phyloP scores from a whole-genome alignment of 257 asterid species.

The Oldenlandia corymbosa region DNA sequence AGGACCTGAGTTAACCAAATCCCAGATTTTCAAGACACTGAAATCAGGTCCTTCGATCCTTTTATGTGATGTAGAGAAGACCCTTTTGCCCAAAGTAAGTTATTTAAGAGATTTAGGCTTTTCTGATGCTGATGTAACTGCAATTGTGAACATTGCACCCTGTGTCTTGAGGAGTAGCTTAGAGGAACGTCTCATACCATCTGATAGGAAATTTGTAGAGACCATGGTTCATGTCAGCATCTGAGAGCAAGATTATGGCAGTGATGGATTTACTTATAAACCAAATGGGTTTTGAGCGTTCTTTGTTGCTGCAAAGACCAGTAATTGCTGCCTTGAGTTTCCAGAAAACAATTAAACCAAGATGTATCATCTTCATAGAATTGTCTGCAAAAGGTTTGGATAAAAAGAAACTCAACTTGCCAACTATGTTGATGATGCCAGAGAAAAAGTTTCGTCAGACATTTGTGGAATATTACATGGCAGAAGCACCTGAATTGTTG shows the following conservation, averaged over 20 bases:
- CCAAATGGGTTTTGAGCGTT: constrained; percentile 15
- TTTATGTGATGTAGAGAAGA: neutral
- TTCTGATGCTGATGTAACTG: too few species aligned
- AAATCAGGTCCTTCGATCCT: neutral
- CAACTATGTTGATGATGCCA: neutral
- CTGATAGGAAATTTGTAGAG: constrained; percentile 1
- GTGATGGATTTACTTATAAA: constrained; percentile 18
- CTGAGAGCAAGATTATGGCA: constrained; percentile 18
- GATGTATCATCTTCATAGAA: constrained; percentile 11
- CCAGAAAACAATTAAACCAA: constrained; percentile 23
- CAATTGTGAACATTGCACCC: too few species aligned
- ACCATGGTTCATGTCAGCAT: constrained; percentile 17
- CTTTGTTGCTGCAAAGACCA: constrained; percentile 5
- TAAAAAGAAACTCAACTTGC: neutral
- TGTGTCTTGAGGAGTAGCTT: too few species aligned
- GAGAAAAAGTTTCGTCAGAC: constrained; percentile 6
- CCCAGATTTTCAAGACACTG: neutral
- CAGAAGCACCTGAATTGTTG: constrained; percentile 8
- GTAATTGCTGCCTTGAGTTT: constrained; percentile 15
- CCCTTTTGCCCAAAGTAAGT: constrained; percentile 6
- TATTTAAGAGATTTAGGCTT: constrained; percentile 12
- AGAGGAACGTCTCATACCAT: too few species aligned
- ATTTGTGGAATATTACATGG: neutral
- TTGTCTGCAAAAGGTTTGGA: constrained; percentile 20
- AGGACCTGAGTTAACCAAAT: neutral